phyloP scores from a whole-genome alignment of 805 yeast species.

The Candida loeiensis region DNA sequence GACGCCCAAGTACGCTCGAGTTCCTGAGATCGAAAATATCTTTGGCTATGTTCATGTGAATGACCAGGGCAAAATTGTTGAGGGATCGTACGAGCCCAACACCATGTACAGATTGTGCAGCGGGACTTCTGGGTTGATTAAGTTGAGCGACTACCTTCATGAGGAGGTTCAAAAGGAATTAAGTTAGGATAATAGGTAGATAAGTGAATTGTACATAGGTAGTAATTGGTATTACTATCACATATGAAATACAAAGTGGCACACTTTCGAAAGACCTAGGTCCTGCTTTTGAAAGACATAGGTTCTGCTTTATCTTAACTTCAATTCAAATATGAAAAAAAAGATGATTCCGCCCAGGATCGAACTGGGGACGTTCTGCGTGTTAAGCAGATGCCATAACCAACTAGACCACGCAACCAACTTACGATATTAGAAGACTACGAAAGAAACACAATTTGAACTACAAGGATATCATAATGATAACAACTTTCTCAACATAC shows the following conservation, averaged over 20 bases:
- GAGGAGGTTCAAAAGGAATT: slow-evolving; percentile 29
- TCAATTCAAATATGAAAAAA: slow-evolving; percentile 2
- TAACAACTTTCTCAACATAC: background rate
- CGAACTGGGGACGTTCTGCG: slow-evolving; percentile 99
- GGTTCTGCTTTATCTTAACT: too few species aligned
- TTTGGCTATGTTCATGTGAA: slow-evolving; percentile 67
- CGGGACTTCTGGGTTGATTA: slow-evolving; percentile 46
- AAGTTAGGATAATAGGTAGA: too few species aligned
- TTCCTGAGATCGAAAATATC: slow-evolving; percentile 67
- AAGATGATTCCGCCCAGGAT: slow-evolving; percentile 97
- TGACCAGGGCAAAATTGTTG: slow-evolving; percentile 49
- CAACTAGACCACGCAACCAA: slow-evolving; percentile 98
- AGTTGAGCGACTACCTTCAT: slow-evolving; percentile 48
- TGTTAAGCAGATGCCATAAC: slow-evolving; percentile 99
- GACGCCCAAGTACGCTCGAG: slow-evolving; percentile 60
- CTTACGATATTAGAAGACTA: too few species aligned
- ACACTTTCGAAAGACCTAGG: too few species aligned
- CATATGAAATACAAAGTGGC: too few species aligned
- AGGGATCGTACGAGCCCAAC: slow-evolving; percentile 55
- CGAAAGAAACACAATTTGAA: too few species aligned
- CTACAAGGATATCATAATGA: background rate
- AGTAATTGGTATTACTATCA: too few species aligned
- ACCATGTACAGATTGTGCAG: slow-evolving; percentile 51
- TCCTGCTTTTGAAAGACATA: too few species aligned
- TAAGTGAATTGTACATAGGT: too few species aligned